Conservation (phyloP, 345 rosid species). For the Balakata baccata region DNA sequence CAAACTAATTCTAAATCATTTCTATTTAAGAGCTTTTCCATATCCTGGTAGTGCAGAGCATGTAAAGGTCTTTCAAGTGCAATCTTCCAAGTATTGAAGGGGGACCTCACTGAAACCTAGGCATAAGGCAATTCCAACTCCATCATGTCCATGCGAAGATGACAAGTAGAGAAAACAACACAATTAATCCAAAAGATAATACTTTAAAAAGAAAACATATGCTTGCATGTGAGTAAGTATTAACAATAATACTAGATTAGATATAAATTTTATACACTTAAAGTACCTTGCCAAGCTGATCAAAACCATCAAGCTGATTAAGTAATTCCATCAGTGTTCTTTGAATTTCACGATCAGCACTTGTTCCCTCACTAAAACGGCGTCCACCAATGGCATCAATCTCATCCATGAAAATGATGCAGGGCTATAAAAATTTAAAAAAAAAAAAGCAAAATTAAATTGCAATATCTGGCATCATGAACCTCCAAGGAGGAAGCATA, state of each 20-base stretch:
- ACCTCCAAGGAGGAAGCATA: not conserved
- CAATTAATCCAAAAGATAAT: not conserved
- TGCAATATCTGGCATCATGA: not conserved
- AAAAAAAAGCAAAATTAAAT: slow-evolving; percentile 8
- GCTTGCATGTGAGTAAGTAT: not conserved
- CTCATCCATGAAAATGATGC: slow-evolving; percentile 99
- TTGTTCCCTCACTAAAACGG: slow-evolving; percentile 96
- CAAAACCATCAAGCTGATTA: slow-evolving; percentile 98
- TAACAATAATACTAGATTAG: not conserved
- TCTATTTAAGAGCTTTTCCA: not conserved
- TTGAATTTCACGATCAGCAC: slow-evolving; percentile 99
- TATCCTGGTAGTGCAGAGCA: not conserved
- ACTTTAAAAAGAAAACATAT: not conserved
- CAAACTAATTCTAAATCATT: not conserved
- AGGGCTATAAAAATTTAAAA: too few relatives aligned
- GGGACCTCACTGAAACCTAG: not conserved
- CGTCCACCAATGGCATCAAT: slow-evolving; percentile 99
- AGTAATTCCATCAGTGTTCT: slow-evolving; percentile 97
- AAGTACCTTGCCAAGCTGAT: slow-evolving; percentile 89
- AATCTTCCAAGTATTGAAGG: not conserved
- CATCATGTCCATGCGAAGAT: not conserved
- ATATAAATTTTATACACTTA: not conserved
- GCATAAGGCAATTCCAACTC: not conserved
- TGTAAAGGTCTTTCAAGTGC: not conserved
- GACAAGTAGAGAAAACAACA: not conserved